Evolutionary conservation across 148 eudicot species (phyloP), one percentile per base, ranked within the genome.

Genomic region (Vaccinium myrtillus): DNA sequence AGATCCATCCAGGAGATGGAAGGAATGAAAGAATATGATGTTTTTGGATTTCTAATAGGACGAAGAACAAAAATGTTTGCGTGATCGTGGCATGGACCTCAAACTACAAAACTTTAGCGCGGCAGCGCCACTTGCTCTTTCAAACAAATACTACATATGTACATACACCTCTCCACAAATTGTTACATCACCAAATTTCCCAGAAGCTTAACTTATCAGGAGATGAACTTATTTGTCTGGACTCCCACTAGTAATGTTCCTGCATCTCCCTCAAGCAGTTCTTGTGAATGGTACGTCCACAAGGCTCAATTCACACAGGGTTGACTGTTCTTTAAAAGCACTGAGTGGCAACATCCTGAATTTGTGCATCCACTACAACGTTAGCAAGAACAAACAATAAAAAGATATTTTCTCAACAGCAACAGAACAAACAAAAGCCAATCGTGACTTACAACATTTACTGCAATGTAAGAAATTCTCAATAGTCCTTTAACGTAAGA

Each of bases 251-350:
- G 46, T 43, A 4, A 43, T 43, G 46, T 74, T 92, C 96, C 87
- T 91, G 93, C 98, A 96, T 93, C 87, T 94, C 97, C 86, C 91
- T 88, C 80, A 96, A 89, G 91, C 99, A 96, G 84, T 75, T 87
- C 87, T 84, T 88, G 84, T 96, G 98, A 83, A 96, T 92, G 19
- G 98, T 96, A 86, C 92, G 99, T 30, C 99, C 99, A 79, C 98
- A 96, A 48, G 93, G 98, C 98, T 78, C 99, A 94, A 87, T 96
- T 98, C n/a, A 96, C 90, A 85, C 99, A 94, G 2, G 97, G 90
- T 77, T 96, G 99, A 74, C 94, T 88, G 77, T 89, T 86, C 88
- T 89, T 91, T 87, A 94, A 81, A 79, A 90, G 84, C 21, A 86
- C 85, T 10, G 98, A 90, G 85, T 93, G 94, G 89, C 98, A 96